phyloP scores from a whole-genome alignment of 306 rosid species.

The Morella rubra region DNA sequence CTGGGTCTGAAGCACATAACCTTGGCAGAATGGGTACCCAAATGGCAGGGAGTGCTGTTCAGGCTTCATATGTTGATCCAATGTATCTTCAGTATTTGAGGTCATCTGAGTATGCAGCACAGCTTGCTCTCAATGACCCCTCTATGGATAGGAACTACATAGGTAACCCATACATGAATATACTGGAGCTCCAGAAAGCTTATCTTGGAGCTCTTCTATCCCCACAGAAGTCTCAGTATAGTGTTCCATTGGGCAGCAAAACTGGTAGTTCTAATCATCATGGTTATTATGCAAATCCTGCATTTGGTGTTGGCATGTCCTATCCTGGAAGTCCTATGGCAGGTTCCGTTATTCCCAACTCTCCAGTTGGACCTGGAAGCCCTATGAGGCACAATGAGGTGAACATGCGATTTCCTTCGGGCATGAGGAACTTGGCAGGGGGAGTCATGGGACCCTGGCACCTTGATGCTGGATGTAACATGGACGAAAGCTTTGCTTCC shows the following conservation, averaged over 20 bases:
- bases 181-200: constrained; percentile 84
- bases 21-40: constrained; percentile 74
- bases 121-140: constrained; percentile 72
- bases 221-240: constrained; percentile 85
- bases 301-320: constrained; percentile 71
- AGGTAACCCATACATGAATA: constrained; percentile 70
- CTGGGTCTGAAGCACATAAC: constrained; percentile 62
- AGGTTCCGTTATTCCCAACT: constrained; percentile 57
- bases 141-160: constrained; percentile 69
- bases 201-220: constrained; percentile 67
- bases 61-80: constrained; percentile 82
- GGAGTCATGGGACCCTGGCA: constrained; percentile 82
- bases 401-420: constrained; percentile 75
- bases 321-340: constrained; percentile 92
- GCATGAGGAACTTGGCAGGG: constrained; percentile 76
- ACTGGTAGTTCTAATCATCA: constrained; percentile 71
- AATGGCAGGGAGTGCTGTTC: constrained; percentile 63
- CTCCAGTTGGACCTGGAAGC: constrained; percentile 91
- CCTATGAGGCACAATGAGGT: constrained; percentile 84
- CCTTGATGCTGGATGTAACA: constrained; percentile 59
- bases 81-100: constrained; percentile 80
- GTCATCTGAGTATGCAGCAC: constrained; percentile 84
- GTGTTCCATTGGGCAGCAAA: constrained; percentile 59
- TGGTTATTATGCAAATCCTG: constrained; percentile 79
- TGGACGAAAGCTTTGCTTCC: constrained; percentile 71